A percentile compares a stretch with the other conserved stretches of the same genome.
phyloP scores from a whole-genome alignment of 73 alveolate genomes.

The Tetrahymena thermophila region DNA sequence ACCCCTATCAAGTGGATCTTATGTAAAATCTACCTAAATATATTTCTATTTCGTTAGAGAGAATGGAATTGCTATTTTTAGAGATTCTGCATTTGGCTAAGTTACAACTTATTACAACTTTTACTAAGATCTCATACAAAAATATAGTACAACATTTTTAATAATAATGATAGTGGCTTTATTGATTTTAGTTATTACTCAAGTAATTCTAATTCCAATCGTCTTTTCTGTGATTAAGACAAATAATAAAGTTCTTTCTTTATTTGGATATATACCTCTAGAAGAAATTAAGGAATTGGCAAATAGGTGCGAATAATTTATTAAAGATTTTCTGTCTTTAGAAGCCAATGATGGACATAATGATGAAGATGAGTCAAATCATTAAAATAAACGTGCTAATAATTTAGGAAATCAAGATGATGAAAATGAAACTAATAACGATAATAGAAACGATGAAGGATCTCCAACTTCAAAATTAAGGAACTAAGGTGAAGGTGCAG shows the following conservation, averaged over 20 bases:
- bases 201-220: conserved; percentile 22
- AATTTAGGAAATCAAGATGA: background rate
- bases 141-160: conserved; percentile 12
- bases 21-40: background rate
- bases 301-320: conserved; percentile 23
- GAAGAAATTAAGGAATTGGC: conserved; percentile 32
- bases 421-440: background rate
- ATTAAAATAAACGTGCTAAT: background rate
- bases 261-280: conserved; percentile 33
- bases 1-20: background rate
- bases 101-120: conserved; percentile 8
- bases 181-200: conserved; percentile 23
- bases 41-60: conserved; percentile 25
- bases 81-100: conserved; percentile 14
- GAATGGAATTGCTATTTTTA: conserved; percentile 26
- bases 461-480: background rate
- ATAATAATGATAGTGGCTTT: conserved; percentile 32
- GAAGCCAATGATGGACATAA: background rate
- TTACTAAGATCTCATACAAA: conserved; percentile 5
- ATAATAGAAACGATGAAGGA: background rate
- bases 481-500: background rate
- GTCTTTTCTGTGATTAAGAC: conserved; percentile 41
- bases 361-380: background rate
- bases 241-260: conserved; percentile 31
- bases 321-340: background rate